Percentiles rank a stretch among this genome's conserved stretches.
Evolutionary conservation across 2,329 filamentous ascomycete species (phyloP).

Genomic region (Ophiostoma ips): DNA sequence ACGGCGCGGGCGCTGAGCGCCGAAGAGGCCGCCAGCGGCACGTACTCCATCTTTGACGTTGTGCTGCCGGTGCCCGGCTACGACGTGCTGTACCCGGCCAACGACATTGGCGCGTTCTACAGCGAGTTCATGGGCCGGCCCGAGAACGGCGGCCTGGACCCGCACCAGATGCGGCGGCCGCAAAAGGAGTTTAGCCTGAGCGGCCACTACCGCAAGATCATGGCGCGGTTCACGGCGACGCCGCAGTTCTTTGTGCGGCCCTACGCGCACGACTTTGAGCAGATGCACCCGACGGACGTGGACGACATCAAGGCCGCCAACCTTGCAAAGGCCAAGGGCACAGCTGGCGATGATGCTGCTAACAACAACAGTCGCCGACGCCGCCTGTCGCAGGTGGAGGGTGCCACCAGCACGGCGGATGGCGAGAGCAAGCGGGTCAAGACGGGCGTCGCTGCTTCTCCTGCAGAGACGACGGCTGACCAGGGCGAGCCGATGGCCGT

Average conservation of each 20-base stretch:
- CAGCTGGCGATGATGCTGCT: neutral
- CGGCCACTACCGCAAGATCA: slow-evolving; percentile 74
- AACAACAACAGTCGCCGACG: neutral
- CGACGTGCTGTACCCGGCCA: slow-evolving; percentile 74
- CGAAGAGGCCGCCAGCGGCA: slow-evolving; percentile 63
- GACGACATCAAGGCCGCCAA: slow-evolving; percentile 41
- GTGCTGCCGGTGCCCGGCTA: slow-evolving; percentile 88
- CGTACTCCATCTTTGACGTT: slow-evolving; percentile 72
- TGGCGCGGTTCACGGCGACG: slow-evolving; percentile 54
- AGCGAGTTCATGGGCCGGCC: slow-evolving; percentile 70
- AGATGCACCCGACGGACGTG: slow-evolving; percentile 79
- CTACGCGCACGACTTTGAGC: slow-evolving; percentile 60
- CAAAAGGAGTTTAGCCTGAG: slow-evolving; percentile 82
- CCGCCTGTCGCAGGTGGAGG: neutral
- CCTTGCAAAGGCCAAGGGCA: neutral
- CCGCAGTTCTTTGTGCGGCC: slow-evolving; percentile 54
- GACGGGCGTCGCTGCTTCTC: slow-evolving; percentile 13
- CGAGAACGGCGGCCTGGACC: slow-evolving; percentile 65
- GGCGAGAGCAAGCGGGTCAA: slow-evolving; percentile 29
- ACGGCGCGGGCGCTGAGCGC: slow-evolving; percentile 59
- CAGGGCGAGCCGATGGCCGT: slow-evolving; percentile 1
- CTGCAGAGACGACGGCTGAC: neutral
- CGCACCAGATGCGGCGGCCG: slow-evolving; percentile 70
- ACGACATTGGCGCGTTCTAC: slow-evolving; percentile 76
- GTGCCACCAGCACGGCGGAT: slow-evolving; percentile 20